Percentiles rank a stretch among this genome's conserved stretches.
Conservation (phyloP, 1,284 basidiomycete species). For the Melampsora larici-populina region DNA sequence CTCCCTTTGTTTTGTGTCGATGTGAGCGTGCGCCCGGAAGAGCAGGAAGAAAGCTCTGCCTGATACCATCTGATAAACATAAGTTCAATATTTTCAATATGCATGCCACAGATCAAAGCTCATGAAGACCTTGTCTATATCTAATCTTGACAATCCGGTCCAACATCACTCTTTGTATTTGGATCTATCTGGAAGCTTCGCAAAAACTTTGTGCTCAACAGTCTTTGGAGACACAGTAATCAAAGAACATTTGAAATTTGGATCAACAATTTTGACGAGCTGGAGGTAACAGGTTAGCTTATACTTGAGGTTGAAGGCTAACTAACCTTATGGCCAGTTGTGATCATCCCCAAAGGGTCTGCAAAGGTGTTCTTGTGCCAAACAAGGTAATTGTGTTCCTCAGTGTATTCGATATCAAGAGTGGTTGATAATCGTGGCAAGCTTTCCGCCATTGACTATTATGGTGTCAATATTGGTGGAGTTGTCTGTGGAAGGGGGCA, state of each 20-base stretch:
- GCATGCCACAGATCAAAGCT: conserved; percentile 26
- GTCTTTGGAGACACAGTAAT: not conserved
- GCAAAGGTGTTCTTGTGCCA: conserved; percentile 85
- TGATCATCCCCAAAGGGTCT: conserved; percentile 87
- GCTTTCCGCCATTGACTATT: no score
- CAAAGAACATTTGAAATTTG: conserved; percentile 75
- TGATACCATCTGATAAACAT: conserved; percentile 97
- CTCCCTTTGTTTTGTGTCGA: conserved; percentile 95
- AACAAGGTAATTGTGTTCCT: conserved; percentile 94
- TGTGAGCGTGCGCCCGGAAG: conserved; percentile 96
- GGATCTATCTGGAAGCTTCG: conserved; percentile 68
- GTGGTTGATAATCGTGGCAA: no score
- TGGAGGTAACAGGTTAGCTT: conserved; percentile 51
- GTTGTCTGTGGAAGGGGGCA: no score
- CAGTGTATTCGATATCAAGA: conserved; percentile 87
- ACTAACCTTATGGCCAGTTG: conserved; percentile 78
- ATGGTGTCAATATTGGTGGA: no score
- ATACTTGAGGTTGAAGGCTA: no score
- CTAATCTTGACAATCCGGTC: conserved; percentile 96
- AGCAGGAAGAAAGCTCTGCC: conserved; percentile 90
- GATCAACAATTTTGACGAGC: conserved; percentile 97
- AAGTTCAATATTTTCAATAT: not conserved
- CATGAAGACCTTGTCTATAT: conserved; percentile 84
- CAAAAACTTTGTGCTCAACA: conserved; percentile 70
- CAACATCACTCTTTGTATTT: conserved; percentile 99